These are phyloP conservation scores for Ceratobasidium sp. DNA, from an alignment of 1,284 basidiomycete species.

Conservation along the genomic window DNA sequence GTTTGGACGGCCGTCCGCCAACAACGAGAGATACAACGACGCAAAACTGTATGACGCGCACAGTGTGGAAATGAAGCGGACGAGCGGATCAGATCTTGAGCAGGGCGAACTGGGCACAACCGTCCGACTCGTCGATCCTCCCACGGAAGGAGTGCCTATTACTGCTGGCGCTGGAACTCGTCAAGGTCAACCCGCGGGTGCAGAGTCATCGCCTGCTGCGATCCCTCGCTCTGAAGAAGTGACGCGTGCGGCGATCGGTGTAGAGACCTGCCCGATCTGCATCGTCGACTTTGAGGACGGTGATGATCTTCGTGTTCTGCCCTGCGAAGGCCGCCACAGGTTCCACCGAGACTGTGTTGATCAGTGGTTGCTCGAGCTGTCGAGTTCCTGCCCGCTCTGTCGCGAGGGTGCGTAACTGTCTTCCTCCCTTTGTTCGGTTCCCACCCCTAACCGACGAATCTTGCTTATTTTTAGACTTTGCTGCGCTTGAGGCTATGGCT, in stretches of 20 bases:
- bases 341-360: constrained; percentile 87
- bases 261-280: constrained; percentile 92
- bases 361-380: constrained; percentile 88
- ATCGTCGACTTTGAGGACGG: constrained; percentile 92
- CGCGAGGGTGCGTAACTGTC: constrained; percentile 69
- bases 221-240: constrained; percentile 43
- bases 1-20: constrained; percentile 59
- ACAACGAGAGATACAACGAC: constrained; percentile 1
- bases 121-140: constrained; percentile 1
- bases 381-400: constrained; percentile 88
- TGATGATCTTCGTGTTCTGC: constrained; percentile 86
- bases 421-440: neutral
- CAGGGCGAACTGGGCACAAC: neutral
- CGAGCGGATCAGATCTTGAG: constrained; percentile 5
- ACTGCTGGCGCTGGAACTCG: constrained; percentile 47
- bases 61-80: constrained; percentile 12
- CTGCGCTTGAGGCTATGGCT: constrained; percentile 59
- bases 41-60: constrained; percentile 31
- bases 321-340: constrained; percentile 86
- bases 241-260: constrained; percentile 70
- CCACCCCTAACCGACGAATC: neutral
- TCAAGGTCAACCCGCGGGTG: constrained; percentile 44
- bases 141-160: constrained; percentile 49
- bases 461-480: constrained; percentile 54
- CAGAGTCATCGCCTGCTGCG: constrained; percentile 7